Evolutionary conservation across 371 early-diverging fungal genomes (phyloP).

Genomic region (Mortierella sp.): DNA sequence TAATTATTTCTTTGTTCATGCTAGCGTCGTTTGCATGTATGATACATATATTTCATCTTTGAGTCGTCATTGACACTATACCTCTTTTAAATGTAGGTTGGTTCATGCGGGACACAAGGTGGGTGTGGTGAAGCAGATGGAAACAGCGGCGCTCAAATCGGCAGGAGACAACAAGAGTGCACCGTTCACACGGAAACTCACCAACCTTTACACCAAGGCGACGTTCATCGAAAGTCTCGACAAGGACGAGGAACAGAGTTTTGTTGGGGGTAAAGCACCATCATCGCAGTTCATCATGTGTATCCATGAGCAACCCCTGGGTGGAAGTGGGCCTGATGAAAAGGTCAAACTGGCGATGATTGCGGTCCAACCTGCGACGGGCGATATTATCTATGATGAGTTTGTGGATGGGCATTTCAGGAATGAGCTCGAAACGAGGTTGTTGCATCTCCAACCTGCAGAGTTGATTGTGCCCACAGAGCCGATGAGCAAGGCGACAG

Average conservation of each 20-base stretch:
- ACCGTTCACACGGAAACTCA: conserved; percentile 82
- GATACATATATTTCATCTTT: not conserved
- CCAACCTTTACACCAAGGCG: conserved; percentile 83
- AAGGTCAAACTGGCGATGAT: conserved; percentile 64
- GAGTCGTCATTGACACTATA: not conserved
- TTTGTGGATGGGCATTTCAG: conserved; percentile 81
- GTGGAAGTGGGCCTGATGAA: conserved; percentile 65
- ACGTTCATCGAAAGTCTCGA: conserved; percentile 84
- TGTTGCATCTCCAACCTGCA: conserved; percentile 81
- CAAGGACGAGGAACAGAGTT: conserved; percentile 50
- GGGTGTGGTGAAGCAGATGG: conserved; percentile 88
- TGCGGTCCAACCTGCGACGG: conserved; percentile 82
- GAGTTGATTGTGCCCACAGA: conserved; percentile 79
- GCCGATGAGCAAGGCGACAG: conserved; percentile 66
- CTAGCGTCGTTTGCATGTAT: not conserved
- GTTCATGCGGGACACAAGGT: conserved; percentile 89
- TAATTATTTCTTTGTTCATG: conserved; percentile 31
- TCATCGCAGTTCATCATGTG: conserved; percentile 68
- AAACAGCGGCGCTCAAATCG: conserved; percentile 90
- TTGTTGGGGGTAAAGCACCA: conserved; percentile 24
- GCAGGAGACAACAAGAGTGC: conserved; percentile 78
- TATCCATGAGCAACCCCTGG: conserved; percentile 68
- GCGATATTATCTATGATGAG: conserved; percentile 80
- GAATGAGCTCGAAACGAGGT: conserved; percentile 82
- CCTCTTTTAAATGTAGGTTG: conserved; percentile 59